phyloP scores from a whole-genome alignment of 495 filamentous ascomycete species.

The Extremus antarcticus region DNA sequence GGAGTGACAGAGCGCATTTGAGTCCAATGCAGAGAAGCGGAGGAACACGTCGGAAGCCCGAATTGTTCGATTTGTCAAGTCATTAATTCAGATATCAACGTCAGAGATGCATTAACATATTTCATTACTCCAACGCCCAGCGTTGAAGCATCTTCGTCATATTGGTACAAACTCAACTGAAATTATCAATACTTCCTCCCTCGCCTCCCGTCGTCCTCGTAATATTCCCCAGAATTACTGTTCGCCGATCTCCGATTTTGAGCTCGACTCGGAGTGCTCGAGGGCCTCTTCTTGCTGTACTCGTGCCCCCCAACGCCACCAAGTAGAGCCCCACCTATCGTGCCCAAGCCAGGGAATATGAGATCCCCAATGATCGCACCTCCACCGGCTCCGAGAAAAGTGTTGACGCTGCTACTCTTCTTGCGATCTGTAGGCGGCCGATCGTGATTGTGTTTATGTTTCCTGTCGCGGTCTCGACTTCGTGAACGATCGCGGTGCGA shows the following conservation, averaged over 20 bases:
- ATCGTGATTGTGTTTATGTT: background rate
- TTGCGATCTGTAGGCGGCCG: constrained; percentile 6
- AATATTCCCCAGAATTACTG: background rate
- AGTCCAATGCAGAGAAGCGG: no score
- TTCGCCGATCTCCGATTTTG: background rate
- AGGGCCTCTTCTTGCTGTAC: constrained; percentile 21
- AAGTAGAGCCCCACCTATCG: constrained; percentile 25
- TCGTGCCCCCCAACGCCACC: constrained; percentile 27
- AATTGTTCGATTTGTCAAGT: no score
- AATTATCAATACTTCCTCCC: background rate
- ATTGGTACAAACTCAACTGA: background rate
- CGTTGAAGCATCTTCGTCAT: background rate
- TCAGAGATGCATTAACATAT: background rate
- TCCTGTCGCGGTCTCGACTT: constrained; percentile 1
- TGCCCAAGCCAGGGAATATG: constrained; percentile 31
- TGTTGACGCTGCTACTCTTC: constrained; percentile 17
- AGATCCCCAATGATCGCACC: constrained; percentile 27
- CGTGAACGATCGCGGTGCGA: background rate
- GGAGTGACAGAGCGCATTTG: no score
- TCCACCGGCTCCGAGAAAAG: constrained; percentile 28
- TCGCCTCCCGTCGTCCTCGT: background rate
- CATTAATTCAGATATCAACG: no score
- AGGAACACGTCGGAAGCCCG: no score
- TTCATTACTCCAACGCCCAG: background rate
- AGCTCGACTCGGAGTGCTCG: background rate